These are phyloP conservation scores for Nakazawaea sp. DNA, from an alignment of 805 yeast species.

Conservation along the genomic window DNA sequence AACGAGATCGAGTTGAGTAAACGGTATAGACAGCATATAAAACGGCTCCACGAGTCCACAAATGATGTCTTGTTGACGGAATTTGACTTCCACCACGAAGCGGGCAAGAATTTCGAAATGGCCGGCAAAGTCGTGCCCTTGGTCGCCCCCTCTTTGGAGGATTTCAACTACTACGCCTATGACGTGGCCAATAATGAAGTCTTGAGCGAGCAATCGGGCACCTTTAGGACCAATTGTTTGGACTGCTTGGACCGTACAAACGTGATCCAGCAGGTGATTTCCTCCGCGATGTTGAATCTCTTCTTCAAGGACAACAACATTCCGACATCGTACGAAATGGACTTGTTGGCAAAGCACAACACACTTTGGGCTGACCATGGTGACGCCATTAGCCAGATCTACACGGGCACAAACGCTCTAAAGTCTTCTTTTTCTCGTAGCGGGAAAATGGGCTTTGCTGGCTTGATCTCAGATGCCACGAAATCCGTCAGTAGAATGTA, in stretches of 20 bases:
- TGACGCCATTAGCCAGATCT: constrained; percentile 90
- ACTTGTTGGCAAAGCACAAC: constrained; percentile 67
- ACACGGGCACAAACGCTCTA: constrained; percentile 96
- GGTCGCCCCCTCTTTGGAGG: constrained; percentile 58
- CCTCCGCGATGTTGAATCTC: constrained; percentile 59
- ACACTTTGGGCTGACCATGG: constrained; percentile 98
- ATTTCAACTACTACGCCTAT: constrained; percentile 77
- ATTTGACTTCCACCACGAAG: constrained; percentile 92
- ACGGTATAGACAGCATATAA: constrained; percentile 57
- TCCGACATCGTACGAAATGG: constrained; percentile 32
- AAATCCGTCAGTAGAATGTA: constrained; percentile 93
- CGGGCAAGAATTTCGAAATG: constrained; percentile 82
- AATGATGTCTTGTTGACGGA: constrained; percentile 56
- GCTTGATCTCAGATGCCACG: constrained; percentile 95
- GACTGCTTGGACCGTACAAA: constrained; percentile 96
- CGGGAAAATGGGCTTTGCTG: constrained; percentile 95
- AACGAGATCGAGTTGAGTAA: constrained; percentile 69
- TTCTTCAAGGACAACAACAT: constrained; percentile 37
- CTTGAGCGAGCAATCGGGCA: constrained; percentile 77
- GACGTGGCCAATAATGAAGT: constrained; percentile 50
- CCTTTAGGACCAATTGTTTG: constrained; percentile 88
- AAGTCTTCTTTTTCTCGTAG: constrained; percentile 91
- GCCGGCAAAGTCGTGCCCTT: constrained; percentile 64
- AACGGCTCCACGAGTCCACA: constrained; percentile 28
- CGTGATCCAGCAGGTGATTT: constrained; percentile 77